Conservation (phyloP, 1,139 yeast genomes). For the Hanseniaspora sp. region DNA sequence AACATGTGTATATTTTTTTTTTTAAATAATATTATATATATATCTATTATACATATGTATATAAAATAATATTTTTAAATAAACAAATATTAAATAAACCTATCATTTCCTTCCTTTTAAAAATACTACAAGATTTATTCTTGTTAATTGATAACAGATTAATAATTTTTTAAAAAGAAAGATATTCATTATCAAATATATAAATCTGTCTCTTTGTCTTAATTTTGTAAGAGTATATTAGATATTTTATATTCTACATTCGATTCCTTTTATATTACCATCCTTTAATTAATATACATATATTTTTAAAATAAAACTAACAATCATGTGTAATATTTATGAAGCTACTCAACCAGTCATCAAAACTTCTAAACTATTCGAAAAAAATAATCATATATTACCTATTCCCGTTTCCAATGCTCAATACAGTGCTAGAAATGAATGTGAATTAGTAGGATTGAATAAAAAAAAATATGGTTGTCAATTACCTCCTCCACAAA, state of each 20-base stretch:
- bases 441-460: not conserved
- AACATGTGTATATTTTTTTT: no score
- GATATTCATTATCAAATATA: not conserved
- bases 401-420: slow-evolving; percentile 7
- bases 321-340: not conserved
- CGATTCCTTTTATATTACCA: not conserved
- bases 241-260: not conserved
- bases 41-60: no score
- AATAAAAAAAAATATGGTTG: not conserved
- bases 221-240: not conserved
- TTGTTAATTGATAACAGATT: no score
- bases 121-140: no score
- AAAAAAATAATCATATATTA: not conserved
- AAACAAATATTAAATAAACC: no score
- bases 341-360: not conserved
- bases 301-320: no score
- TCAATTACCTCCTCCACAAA: not conserved
- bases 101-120: no score
- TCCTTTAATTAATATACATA: no score
- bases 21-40: no score
- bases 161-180: no score
- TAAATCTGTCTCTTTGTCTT: not conserved
- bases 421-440: slow-evolving; percentile 1
- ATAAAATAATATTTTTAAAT: no score
- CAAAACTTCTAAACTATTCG: not conserved